Evolutionary conservation across 192 early-diverging fungal species (phyloP), one percentile per base, ranked within the genome.

Genomic region (Diversispora epigaea): DNA sequence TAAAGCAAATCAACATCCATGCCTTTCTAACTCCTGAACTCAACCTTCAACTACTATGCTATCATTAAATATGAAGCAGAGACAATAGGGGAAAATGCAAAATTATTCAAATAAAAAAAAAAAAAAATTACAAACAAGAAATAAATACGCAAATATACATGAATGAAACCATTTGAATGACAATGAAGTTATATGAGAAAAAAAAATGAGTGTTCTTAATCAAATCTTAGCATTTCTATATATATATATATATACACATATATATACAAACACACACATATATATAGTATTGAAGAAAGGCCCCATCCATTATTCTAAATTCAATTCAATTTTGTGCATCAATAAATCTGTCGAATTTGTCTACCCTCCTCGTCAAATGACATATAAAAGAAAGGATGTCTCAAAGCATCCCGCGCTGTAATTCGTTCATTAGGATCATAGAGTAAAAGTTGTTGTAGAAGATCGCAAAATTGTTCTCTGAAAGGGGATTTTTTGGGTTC

Each of bases 401-500:
- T 79, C 61, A 95, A 84, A 4, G 96, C 96, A 55, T 94, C 86
- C 14, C 87, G 83, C 12, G 96, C 95, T 4, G 93, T 87, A 50
- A 97, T 91, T 49, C 96, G 86, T 32, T 89, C 77, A 47, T 74
- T 75, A 2, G 96, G 95, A 70, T 97, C 93, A 81, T 92, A 95
- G 47, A 84, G 82, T 47, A 98, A 81, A 79, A 98, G 69, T 45
- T 84, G 81, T 72, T 81, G 81, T 60, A 98, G 81, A 70, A 98
- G 78, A 72, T 95, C 87, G 72, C 87, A 76, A 80, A 95, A 89
- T 60, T 86, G 76, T 41, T 77, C 78, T 22, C 82, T 76, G 52
- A 85, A 81, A n/a, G 77, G 65, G 47, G 83, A 82, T 57, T 78
- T 84, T 10, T 80, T 66, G 0, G 82, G 81, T 7, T 84, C 75